Conservation (phyloP, 306 rosid species). For the Corylus americana region DNA sequence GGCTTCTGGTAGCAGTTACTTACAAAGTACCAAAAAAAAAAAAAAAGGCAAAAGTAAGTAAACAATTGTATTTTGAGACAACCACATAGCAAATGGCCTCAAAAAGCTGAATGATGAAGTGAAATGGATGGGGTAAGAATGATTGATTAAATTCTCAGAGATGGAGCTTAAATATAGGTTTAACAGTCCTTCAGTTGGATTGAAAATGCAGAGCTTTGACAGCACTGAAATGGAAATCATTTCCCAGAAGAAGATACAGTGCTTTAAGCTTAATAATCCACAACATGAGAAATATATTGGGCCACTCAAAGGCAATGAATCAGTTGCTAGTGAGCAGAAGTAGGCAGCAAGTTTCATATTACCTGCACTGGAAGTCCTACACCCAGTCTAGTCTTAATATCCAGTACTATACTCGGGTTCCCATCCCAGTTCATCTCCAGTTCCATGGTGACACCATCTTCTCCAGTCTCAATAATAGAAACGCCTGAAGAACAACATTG, state of each 20-base stretch:
- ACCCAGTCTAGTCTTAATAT: slow-evolving; percentile 80
- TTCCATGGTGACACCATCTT: slow-evolving; percentile 79
- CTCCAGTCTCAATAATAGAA: slow-evolving; percentile 72
- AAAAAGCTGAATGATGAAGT: not conserved
- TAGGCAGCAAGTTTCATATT: slow-evolving; percentile 13
- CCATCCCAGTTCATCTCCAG: slow-evolving; percentile 99
- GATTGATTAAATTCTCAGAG: slow-evolving; percentile 7
- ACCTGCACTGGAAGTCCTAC: slow-evolving; percentile 92
- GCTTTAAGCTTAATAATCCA: not conserved
- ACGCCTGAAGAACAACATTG: slow-evolving; percentile 57
- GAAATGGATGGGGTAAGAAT: not conserved
- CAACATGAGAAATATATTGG: not conserved
- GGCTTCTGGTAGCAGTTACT: not conserved
- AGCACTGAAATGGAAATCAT: slow-evolving; percentile 8
- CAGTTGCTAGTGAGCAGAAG: slow-evolving; percentile 16
- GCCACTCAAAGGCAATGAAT: slow-evolving; percentile 13
- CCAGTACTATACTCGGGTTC: slow-evolving; percentile 87
- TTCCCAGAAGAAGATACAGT: not conserved
- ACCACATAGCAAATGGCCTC: not conserved
- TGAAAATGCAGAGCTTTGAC: slow-evolving; percentile 17
- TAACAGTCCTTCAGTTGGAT: slow-evolving; percentile 24
- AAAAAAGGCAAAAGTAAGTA: not conserved
- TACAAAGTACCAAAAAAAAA: not conserved
- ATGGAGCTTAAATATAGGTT: not conserved
- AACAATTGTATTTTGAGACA: not conserved